These are phyloP conservation scores for Sporothrix variecibatus DNA, from an alignment of 2,329 filamentous ascomycete species.

Conservation along the genomic window DNA sequence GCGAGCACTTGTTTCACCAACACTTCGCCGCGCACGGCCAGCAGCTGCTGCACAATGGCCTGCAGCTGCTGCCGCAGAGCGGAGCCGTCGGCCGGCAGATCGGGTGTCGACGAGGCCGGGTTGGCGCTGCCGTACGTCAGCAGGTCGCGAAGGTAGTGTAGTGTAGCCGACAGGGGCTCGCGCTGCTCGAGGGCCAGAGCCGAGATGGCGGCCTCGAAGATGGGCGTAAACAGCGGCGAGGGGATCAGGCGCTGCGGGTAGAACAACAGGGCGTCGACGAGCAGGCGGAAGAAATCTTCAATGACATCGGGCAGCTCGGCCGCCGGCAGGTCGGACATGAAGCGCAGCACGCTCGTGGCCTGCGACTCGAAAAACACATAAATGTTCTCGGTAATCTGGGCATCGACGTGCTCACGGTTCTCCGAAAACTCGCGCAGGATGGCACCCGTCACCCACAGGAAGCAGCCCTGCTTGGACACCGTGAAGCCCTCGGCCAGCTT, in stretches of 20 bases:
- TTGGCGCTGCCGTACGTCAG: slow-evolving; percentile 84
- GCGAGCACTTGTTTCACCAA: slow-evolving; percentile 88
- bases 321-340: slow-evolving; percentile 78
- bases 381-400: slow-evolving; percentile 80
- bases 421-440: slow-evolving; percentile 95
- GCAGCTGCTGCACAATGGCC: slow-evolving; percentile 69
- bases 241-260: slow-evolving; percentile 83
- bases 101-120: slow-evolving; percentile 56
- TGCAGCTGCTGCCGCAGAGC: slow-evolving; percentile 60
- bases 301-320: slow-evolving; percentile 79
- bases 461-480: slow-evolving; percentile 86
- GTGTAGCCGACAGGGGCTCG: slow-evolving; percentile 84
- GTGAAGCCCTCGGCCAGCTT: slow-evolving; percentile 86
- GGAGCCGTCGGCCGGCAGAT: not conserved
- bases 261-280: slow-evolving; percentile 89
- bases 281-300: slow-evolving; percentile 93
- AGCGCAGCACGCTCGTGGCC: slow-evolving; percentile 83
- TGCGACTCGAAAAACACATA: slow-evolving; percentile 96
- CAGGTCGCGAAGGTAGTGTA: slow-evolving; percentile 91
- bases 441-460: slow-evolving; percentile 96
- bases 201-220: slow-evolving; percentile 84
- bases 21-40: slow-evolving; percentile 69
- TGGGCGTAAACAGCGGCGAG: slow-evolving; percentile 75
- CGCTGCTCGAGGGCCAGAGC: slow-evolving; percentile 87
- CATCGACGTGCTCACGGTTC: slow-evolving; percentile 80